Conservation (phyloP, 179 eudicot species). For the Beta lomatogona region DNA sequence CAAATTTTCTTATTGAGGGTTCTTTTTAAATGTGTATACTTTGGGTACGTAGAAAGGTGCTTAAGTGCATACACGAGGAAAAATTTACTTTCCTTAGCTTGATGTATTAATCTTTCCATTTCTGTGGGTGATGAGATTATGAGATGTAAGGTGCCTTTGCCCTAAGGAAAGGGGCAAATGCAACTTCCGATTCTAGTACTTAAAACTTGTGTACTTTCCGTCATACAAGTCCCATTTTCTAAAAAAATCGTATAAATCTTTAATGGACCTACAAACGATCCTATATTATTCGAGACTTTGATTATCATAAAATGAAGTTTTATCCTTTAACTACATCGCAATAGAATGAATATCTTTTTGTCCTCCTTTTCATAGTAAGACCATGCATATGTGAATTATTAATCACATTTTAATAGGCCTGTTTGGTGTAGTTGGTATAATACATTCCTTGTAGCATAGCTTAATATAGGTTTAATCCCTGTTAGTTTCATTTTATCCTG, state of each 20-base stretch:
- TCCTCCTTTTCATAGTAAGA: no score
- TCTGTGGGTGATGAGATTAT: neutral
- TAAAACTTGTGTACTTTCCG: neutral
- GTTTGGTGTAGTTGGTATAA: neutral
- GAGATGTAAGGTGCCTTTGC: slow-evolving; percentile 6
- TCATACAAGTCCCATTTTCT: neutral
- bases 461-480: no score
- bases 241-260: neutral
- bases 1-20: slow-evolving; percentile 1
- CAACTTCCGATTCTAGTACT: neutral
- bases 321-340: no score
- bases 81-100: neutral
- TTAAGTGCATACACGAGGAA: neutral
- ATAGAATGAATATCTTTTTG: no score
- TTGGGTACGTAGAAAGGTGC: neutral
- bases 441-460: no score
- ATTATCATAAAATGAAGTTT: no score
- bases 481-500: no score
- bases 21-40: neutral
- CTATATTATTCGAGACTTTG: no score
- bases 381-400: no score
- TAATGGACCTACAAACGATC: no score
- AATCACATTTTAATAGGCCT: neutral
- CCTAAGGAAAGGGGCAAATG: slow-evolving; percentile 20
- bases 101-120: neutral